Base-by-base conservation (phyloP, 108 stramenopile genomes). In the Nitzschia sp. region DNA sequence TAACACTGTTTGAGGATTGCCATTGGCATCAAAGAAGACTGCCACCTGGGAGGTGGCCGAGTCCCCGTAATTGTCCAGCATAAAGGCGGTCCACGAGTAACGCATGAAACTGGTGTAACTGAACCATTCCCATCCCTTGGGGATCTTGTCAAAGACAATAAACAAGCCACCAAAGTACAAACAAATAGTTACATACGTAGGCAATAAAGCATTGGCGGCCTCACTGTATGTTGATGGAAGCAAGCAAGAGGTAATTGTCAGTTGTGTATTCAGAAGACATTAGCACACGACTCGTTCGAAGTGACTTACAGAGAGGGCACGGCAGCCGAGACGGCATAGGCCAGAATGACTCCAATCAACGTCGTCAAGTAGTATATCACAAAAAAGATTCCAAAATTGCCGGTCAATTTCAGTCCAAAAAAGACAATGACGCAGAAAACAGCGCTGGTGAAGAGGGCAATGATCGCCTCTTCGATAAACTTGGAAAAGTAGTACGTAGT, bases 91-190 rank as follows among this genome's bases (percentile, higher is more conserved):
- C 63, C 63, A 72, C 19, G 63, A 19, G 29, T 72, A 72, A 11
- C 48, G 34, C 29, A 72, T 18, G 36, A 54, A 61, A 26, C 42
- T 32, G 24, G 49, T 54, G 28, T 48, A 56, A 32, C 48, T 25
- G 36, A 48, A 72, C 71, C 71, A 72, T 26, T 46, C 42, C 71
- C 71, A 72, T 23, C 54, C 63, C 18, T 26, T 3, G 31, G 71
- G 71, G 6, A 72, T 72, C 45, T 72, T 65, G 21, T 33, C 17
- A 17, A 42, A 65, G 38, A 54, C 21, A 24, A 72, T 53, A 64
- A 72, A 45, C 21, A 55, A 48, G 4, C 71, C 71, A 34, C 64
- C 48, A 65, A 66, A 72, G 23, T 54, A 65, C 24, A 72, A 21
- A 8, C 64, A 55, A 35, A 53, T 56, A 1, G 71, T 72, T 1